Conservation (phyloP, 371 early-diverging fungal genomes). For the Actinomucor elegans region DNA sequence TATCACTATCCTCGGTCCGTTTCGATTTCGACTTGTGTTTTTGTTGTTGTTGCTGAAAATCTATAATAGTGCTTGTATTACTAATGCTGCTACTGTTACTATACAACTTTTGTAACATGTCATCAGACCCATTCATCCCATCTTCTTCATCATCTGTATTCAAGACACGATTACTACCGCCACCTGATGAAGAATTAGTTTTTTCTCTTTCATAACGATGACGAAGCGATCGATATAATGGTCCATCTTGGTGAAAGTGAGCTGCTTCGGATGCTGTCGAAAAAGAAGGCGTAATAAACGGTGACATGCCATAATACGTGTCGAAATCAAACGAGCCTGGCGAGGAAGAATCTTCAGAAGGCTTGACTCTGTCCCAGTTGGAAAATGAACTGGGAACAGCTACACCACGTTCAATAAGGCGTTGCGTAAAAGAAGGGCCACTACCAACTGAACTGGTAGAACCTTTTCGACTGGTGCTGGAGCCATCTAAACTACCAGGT, state of each 20-base stretch:
- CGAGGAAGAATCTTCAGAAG: slow-evolving; percentile 27
- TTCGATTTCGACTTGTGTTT: slow-evolving; percentile 3
- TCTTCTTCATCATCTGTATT: slow-evolving; percentile 24
- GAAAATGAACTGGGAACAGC: slow-evolving; percentile 41
- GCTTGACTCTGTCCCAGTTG: slow-evolving; percentile 18
- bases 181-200: not conserved
- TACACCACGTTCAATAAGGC: slow-evolving; percentile 41
- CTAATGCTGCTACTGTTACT: not conserved
- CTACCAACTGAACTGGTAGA: not conserved
- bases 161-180: not conserved
- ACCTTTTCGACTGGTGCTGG: not conserved
- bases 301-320: slow-evolving; percentile 43
- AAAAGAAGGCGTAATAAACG: slow-evolving; percentile 46
- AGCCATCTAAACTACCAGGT: not conserved
- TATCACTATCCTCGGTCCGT: slow-evolving; percentile 40
- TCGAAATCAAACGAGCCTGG: slow-evolving; percentile 38
- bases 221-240: slow-evolving; percentile 28
- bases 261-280: slow-evolving; percentile 16
- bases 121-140: no score
- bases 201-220: slow-evolving; percentile 41
- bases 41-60: no score
- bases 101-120: slow-evolving; percentile 6
- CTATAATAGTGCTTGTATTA: not conserved
- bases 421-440: slow-evolving; percentile 37
- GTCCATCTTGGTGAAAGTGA: slow-evolving; percentile 15